A percentile compares a stretch with the other conserved stretches of the same genome.
These are phyloP conservation scores for Lentinula novae-zelandiae DNA, from an alignment of 1,284 basidiomycete genomes.

Conservation along the genomic window DNA sequence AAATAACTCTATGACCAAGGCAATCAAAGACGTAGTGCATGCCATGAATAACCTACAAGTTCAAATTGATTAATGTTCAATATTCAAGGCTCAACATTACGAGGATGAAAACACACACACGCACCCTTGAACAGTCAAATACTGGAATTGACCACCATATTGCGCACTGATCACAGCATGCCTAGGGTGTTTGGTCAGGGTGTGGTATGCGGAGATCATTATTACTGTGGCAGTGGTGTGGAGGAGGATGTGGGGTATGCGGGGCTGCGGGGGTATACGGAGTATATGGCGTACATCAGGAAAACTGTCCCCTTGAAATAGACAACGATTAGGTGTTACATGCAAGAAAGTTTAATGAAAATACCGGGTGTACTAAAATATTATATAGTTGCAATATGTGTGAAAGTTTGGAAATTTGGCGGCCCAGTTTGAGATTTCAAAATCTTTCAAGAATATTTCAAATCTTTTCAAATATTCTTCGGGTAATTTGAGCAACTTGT, in stretches of 20 bases:
- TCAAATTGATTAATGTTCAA: not conserved
- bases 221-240: conserved; percentile 38
- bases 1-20: conserved; percentile 47
- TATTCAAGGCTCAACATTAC: not conserved
- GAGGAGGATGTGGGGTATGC: conserved; percentile 21
- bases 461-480: no score
- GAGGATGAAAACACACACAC: not conserved
- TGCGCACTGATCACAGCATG: conserved; percentile 38
- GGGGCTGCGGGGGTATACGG: no score
- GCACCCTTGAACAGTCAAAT: conserved; percentile 76
- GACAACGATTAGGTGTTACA: no score
- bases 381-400: no score
- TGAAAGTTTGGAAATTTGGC: no score
- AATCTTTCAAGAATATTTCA: no score
- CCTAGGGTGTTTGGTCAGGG: conserved; percentile 29
- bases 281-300: no score
- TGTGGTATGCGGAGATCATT: conserved; percentile 47
- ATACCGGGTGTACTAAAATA: no score
- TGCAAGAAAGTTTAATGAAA: no score
- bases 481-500: no score
- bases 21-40: conserved; percentile 47
- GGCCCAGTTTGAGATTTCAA: no score
- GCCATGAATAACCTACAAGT: conserved; percentile 40
- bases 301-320: no score
- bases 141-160: conserved; percentile 67